Conservation (phyloP, 2,329 filamentous ascomycete species). For the Bipolaris cookei region DNA sequence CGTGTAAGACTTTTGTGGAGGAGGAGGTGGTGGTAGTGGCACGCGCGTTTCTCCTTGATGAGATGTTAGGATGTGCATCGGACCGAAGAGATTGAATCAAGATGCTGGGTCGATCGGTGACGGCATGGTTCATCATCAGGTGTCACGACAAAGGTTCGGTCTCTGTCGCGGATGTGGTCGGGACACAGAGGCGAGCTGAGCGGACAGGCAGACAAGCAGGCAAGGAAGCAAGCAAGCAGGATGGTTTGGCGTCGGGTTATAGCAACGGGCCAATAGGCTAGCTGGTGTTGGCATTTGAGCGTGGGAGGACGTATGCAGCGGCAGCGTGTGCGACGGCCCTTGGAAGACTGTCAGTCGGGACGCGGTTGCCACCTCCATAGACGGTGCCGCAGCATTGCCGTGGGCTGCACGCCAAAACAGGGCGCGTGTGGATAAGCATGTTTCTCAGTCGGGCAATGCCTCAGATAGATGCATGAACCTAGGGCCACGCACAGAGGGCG, state of each 20-base stretch:
- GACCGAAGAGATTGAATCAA: conserved; percentile 3
- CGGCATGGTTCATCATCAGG: conserved; percentile 1
- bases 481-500: background rate
- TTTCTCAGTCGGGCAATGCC: conserved; percentile 1
- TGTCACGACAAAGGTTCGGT: no score
- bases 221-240: background rate
- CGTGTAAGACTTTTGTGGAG: conserved; percentile 5
- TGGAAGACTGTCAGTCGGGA: background rate
- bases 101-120: conserved; percentile 1
- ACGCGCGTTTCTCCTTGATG: conserved; percentile 6
- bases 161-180: no score
- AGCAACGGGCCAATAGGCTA: background rate
- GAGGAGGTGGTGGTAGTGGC: background rate
- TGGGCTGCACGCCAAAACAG: conserved; percentile 1
- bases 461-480: conserved; percentile 1
- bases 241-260: background rate
- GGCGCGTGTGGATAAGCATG: conserved; percentile 5
- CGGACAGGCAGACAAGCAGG: no score
- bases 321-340: conserved; percentile 7
- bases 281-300: background rate
- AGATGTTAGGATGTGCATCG: conserved; percentile 6
- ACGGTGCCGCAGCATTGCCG: background rate
- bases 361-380: conserved; percentile 1
- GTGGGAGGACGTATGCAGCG: background rate
- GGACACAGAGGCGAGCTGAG: no score